A percentile compares a stretch with the other conserved stretches of the same genome.
phyloP scores from a whole-genome alignment of 1,139 yeast genomes.

The Zygoascus meyerae region DNA sequence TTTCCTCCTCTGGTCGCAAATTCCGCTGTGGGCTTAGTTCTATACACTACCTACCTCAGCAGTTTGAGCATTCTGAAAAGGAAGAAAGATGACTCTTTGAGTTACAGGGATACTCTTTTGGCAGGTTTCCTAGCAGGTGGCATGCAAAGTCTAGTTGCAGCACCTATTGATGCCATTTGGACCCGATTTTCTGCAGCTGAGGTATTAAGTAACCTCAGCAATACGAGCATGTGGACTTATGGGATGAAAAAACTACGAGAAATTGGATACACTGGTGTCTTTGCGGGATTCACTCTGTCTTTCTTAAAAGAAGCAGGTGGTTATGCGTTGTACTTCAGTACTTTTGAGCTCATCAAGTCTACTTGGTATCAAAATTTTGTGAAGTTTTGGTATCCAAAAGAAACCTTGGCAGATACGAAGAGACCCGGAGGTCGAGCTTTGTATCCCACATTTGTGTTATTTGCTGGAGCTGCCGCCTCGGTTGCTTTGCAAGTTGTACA shows the following conservation, averaged over 20 bases:
- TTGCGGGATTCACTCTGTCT: conserved; percentile 80
- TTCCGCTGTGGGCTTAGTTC: conserved; percentile 76
- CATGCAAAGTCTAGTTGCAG: conserved; percentile 84
- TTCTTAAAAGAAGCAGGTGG: conserved; percentile 76
- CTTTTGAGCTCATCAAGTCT: conserved; percentile 74
- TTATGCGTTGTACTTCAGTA: conserved; percentile 78
- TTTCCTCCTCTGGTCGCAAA: conserved; percentile 85
- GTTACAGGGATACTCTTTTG: conserved; percentile 51
- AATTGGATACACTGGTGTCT: conserved; percentile 77
- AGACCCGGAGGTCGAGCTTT: conserved; percentile 36
- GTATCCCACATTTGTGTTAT: conserved; percentile 63
- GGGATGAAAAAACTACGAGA: conserved; percentile 62
- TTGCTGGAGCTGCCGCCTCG: conserved; percentile 92
- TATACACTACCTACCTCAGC: conserved; percentile 74
- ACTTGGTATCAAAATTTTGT: conserved; percentile 25
- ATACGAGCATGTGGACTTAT: conserved; percentile 71
- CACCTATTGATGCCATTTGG: conserved; percentile 89
- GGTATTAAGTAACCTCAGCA: conserved; percentile 54
- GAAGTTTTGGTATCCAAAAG: conserved; percentile 16
- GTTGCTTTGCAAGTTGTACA: conserved; percentile 69
- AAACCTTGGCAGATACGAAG: conserved; percentile 11
- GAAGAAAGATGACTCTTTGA: conserved; percentile 14
- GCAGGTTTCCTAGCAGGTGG: conserved; percentile 87
- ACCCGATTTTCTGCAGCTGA: conserved; percentile 76
- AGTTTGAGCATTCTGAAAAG: conserved; percentile 27